A percentile compares a stretch with the other conserved stretches of the same genome.
phyloP scores from a whole-genome alignment of 2,329 filamentous ascomycete species.

The Colletotrichum graminicola region DNA sequence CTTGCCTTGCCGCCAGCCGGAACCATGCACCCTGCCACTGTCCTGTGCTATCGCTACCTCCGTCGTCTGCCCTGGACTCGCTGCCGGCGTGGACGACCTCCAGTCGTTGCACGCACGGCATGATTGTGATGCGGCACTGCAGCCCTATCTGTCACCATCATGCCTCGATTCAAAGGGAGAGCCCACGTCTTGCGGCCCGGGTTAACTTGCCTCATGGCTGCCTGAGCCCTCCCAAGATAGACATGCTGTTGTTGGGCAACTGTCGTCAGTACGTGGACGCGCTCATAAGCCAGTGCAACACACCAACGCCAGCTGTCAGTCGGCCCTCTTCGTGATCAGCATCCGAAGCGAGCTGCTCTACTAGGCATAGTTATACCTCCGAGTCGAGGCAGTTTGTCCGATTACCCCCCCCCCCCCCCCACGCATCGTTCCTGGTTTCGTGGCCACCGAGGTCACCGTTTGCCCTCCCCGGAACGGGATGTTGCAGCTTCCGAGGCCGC shows the following conservation, averaged over 20 bases:
- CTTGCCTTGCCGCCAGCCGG: conserved; percentile 2
- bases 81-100: neutral
- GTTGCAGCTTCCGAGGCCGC: conserved; percentile 23
- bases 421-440: neutral
- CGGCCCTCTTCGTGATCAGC: neutral
- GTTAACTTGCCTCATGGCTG: conserved; percentile 17
- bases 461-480: conserved; percentile 28
- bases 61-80: conserved; percentile 4
- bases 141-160: conserved; percentile 34
- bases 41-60: neutral
- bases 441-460: conserved; percentile 15
- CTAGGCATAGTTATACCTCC: neutral
- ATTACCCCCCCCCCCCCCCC: neutral
- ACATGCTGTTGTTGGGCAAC: conserved; percentile 14
- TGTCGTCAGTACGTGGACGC: conserved; percentile 21
- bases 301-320: conserved; percentile 26
- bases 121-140: conserved; percentile 27
- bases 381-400: conserved; percentile 3
- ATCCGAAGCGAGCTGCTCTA: neutral
- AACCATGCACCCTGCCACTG: neutral
- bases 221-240: conserved; percentile 25
- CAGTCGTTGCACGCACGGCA: conserved; percentile 27
- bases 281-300: conserved; percentile 28
- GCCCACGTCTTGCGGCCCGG: neutral
- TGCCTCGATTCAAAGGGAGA: neutral